Base-by-base conservation (phyloP, 2,329 filamentous ascomycete genomes). In the Monilinia laxa region DNA sequence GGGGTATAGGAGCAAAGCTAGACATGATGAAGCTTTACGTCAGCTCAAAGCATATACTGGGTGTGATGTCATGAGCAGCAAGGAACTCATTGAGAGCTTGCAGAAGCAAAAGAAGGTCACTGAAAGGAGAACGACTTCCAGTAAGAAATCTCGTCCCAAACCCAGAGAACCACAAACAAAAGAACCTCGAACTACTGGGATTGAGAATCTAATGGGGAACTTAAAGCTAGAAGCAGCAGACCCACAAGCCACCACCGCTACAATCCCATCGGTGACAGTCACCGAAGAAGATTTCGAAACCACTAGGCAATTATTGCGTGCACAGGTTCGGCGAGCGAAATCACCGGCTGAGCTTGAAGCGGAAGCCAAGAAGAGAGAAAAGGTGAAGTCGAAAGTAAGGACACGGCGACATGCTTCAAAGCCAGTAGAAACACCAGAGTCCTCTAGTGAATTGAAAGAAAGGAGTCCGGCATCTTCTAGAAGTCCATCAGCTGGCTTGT, bases 1-100 rank as follows among this genome's bases (percentile, higher is more conserved):
- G 65, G 93, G 93, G 14, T 97, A 89, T 74, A 87, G 91, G 57
- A 87, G 82, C 72, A 85, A 87, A 67, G 78, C 81, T 23, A 86
- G 92, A 54, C 92, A 96, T 66, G 76, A 76, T 25, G 76, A 78
- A 66, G 76, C 75, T 42, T 64, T 76, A 42, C 68, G 69, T 23
- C 68, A 71, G 69, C 62, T 76, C 64, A 68, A 67, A 38, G 68
- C 75, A 67, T 73, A 72, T 66, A 76, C 76, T 65, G 74, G 75
- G 35, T 75, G 76, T 68, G 72, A 75, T 68, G 68, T 75, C 65
- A 72, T 74, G 40, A 75, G 38, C 23, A 75, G 74, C 58, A 58
- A 65, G 42, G 73, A 74, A 28, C 68, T 76, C 18, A 71, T 74
- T 53, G 56, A 69, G 25, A 68, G 73, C 20, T 28, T 49, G 73